phyloP scores from a whole-genome alignment of 208 protist genomes.

The Phytomonas francai region DNA sequence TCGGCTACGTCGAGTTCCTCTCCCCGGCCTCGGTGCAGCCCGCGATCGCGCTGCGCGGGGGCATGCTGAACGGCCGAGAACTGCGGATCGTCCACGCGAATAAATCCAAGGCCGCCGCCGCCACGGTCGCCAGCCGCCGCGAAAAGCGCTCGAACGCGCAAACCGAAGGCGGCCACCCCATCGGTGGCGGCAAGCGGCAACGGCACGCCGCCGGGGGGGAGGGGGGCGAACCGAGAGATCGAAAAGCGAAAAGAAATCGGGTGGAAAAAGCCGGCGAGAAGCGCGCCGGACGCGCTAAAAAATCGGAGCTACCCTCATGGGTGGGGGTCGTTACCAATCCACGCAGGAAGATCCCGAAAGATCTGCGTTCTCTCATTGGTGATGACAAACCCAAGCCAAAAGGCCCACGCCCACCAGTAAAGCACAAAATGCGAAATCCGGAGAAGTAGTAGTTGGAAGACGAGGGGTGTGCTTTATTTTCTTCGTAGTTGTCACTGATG shows the following conservation, averaged over 20 bases:
- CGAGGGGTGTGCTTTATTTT: constrained; percentile 8
- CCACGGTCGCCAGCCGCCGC: constrained; percentile 41
- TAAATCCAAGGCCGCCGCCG: constrained; percentile 69
- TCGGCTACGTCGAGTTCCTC: constrained; percentile 88
- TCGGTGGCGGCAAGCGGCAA: constrained; percentile 5
- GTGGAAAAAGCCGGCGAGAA: constrained; percentile 21
- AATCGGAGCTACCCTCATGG: constrained; percentile 42
- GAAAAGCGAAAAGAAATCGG: background rate
- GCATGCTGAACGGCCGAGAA: constrained; percentile 56
- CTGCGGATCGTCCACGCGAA: constrained; percentile 84
- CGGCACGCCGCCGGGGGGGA: background rate
- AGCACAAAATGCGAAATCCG: constrained; percentile 73
- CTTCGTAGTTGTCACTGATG: too few species aligned
- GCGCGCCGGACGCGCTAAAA: constrained; percentile 3
- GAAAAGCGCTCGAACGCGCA: constrained; percentile 41
- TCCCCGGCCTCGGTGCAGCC: constrained; percentile 31
- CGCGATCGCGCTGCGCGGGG: constrained; percentile 62
- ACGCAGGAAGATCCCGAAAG: constrained; percentile 76
- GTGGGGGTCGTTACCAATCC: constrained; percentile 83
- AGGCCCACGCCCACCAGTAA: constrained; percentile 49
- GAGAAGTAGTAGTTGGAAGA: constrained; percentile 32
- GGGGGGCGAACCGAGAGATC: background rate
- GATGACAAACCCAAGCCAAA: constrained; percentile 17
- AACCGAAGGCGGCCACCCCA: background rate
- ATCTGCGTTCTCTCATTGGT: constrained; percentile 54